Percentiles rank a stretch among this genome's conserved stretches.
phyloP scores from a whole-genome alignment of 1,284 basidiomycete genomes.

The Cutaneotrichosporon sp. region DNA sequence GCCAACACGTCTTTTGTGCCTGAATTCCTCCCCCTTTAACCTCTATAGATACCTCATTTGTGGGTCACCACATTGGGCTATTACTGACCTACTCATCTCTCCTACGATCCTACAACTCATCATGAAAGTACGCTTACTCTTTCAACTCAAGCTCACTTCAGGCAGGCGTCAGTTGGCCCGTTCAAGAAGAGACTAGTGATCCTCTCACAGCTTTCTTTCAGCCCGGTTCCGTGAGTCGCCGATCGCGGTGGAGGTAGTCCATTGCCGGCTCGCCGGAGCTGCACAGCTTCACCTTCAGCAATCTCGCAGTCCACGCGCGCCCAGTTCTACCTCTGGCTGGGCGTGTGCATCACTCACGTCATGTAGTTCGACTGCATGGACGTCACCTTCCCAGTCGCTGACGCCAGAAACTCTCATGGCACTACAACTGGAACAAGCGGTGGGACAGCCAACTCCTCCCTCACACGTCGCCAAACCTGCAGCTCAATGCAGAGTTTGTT shows the following conservation, averaged over 20 bases:
- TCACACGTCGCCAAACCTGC: constrained; percentile 31
- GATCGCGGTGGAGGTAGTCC: background rate
- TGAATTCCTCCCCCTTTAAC: background rate
- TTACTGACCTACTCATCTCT: background rate
- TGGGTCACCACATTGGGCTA: too few species aligned
- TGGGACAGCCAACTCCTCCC: constrained; percentile 37
- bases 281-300: background rate
- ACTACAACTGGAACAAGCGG: constrained; percentile 53
- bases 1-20: constrained; percentile 1
- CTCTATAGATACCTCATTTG: too few species aligned
- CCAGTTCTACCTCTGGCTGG: too few species aligned
- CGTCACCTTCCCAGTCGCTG: background rate
- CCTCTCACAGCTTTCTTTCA: constrained; percentile 46
- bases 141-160: background rate
- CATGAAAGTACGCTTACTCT: background rate
- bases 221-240: constrained; percentile 35
- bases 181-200: constrained; percentile 44
- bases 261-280: background rate
- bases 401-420: constrained; percentile 39
- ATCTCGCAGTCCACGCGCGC: background rate
- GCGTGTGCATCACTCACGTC: background rate
- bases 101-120: background rate
- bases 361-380: background rate
- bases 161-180: constrained; percentile 48
- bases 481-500: constrained; percentile 45